Percentiles rank a stretch among this genome's conserved stretches.
Conservation (phyloP, 1,139 yeast species). For the Candida sojae region DNA sequence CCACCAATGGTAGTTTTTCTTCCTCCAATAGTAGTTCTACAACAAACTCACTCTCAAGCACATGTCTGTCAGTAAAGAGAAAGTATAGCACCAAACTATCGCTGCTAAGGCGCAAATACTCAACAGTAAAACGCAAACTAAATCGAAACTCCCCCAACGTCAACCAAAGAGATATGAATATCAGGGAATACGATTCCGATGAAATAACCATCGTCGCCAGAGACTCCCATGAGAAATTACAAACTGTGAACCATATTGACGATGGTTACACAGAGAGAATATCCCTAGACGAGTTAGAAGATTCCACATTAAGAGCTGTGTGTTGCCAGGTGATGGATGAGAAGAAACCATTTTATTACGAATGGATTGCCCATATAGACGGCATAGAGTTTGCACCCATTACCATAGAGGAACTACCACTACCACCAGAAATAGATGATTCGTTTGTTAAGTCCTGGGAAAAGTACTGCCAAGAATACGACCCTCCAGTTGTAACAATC, state of each 20-base stretch:
- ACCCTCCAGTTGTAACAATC: background rate
- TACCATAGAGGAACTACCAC: background rate
- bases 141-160: background rate
- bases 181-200: conserved; percentile 2
- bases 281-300: conserved; percentile 5
- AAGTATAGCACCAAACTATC: background rate
- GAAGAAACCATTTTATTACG: background rate
- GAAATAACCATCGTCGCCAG: conserved; percentile 7
- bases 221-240: background rate
- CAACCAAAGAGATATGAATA: background rate
- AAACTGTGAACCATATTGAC: background rate
- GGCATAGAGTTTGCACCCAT: background rate
- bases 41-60: background rate
- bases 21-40: background rate
- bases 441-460: background rate
- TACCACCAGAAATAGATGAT: conserved; percentile 1
- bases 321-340: background rate
- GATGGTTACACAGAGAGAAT: conserved; percentile 2
- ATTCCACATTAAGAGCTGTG: background rate
- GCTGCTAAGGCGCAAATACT: background rate
- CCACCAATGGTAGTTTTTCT: background rate
- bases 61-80: background rate
- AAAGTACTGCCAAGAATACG: background rate
- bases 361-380: background rate
- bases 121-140: background rate